A percentile compares a stretch with the other conserved stretches of the same genome.
Evolutionary conservation across 2,329 filamentous ascomycete genomes (phyloP).

Genomic region (Aspergillus sp.): DNA sequence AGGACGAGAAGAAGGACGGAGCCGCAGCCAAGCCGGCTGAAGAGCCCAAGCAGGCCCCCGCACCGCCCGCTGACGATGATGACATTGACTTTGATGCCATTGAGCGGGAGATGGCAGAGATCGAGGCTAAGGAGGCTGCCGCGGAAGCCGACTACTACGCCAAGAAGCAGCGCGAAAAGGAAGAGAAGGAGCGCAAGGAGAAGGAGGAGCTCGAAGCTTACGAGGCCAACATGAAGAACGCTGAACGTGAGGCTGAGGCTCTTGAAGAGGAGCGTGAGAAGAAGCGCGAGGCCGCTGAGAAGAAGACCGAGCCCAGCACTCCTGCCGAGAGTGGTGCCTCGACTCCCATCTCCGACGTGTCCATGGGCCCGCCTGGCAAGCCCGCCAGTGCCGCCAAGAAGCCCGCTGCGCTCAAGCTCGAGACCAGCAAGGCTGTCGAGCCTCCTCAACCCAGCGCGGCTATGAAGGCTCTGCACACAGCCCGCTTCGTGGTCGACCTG

Average conservation of each 20-base stretch:
- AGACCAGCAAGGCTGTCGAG: conserved; percentile 80
- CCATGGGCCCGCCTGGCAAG: conserved; percentile 48
- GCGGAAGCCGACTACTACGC: conserved; percentile 50
- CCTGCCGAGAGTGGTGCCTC: conserved; percentile 39
- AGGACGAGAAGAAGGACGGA: background rate
- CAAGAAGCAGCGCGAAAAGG: conserved; percentile 72
- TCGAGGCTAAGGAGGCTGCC: conserved; percentile 41
- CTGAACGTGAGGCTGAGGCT: conserved; percentile 44
- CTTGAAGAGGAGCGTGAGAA: conserved; percentile 38
- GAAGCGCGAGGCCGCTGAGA: conserved; percentile 29
- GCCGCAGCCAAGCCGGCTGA: conserved; percentile 38
- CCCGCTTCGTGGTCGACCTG: conserved; percentile 76
- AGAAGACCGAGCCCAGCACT: conserved; percentile 34
- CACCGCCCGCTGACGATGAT: conserved; percentile 28
- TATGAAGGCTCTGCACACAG: conserved; percentile 85
- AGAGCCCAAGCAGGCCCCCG: conserved; percentile 15
- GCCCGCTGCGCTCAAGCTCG: conserved; percentile 81
- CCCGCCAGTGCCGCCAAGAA: conserved; percentile 60
- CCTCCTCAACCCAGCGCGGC: conserved; percentile 88
- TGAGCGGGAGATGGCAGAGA: conserved; percentile 41
- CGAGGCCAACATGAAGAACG: conserved; percentile 43
- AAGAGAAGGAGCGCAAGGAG: conserved; percentile 40
- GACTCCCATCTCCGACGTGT: conserved; percentile 41
- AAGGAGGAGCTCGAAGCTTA: conserved; percentile 40
- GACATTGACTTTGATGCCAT: conserved; percentile 43